phyloP scores from a whole-genome alignment of 148 eudicot species.

The Arctostaphylos glauca region DNA sequence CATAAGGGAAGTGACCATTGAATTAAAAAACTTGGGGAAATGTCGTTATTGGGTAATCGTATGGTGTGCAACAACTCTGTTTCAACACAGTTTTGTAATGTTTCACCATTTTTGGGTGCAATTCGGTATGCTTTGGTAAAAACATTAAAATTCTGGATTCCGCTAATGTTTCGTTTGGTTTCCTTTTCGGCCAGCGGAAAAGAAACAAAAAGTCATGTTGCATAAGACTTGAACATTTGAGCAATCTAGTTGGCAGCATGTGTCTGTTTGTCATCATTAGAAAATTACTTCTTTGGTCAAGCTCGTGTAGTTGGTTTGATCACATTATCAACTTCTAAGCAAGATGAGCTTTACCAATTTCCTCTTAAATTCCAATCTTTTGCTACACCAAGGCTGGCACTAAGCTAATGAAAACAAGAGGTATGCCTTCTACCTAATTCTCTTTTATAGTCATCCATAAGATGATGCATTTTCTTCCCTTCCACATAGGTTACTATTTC shows the following conservation, averaged over 20 bases:
- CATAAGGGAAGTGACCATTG: background rate
- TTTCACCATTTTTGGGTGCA: background rate
- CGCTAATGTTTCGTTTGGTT: background rate
- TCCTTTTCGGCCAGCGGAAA: background rate
- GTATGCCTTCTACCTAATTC: background rate
- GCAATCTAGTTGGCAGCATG: background rate
- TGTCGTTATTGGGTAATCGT: background rate
- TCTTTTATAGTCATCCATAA: background rate
- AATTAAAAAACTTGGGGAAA: background rate
- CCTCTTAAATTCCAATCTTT: background rate
- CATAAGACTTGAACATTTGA: background rate
- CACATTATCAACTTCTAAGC: background rate
- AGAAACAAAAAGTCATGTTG: background rate
- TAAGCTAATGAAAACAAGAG: background rate
- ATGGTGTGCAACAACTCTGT: background rate
- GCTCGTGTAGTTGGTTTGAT: background rate
- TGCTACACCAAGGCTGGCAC: background rate
- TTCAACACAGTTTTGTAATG: background rate
- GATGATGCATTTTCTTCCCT: no score
- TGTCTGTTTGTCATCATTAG: background rate
- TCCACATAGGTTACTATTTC: no score
- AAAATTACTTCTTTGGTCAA: background rate
- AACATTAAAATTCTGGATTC: background rate
- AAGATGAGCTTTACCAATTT: background rate
- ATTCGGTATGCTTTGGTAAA: background rate